Base-by-base conservation (phyloP, 2,329 filamentous ascomycete genomes). In the Colletotrichum lini region DNA sequence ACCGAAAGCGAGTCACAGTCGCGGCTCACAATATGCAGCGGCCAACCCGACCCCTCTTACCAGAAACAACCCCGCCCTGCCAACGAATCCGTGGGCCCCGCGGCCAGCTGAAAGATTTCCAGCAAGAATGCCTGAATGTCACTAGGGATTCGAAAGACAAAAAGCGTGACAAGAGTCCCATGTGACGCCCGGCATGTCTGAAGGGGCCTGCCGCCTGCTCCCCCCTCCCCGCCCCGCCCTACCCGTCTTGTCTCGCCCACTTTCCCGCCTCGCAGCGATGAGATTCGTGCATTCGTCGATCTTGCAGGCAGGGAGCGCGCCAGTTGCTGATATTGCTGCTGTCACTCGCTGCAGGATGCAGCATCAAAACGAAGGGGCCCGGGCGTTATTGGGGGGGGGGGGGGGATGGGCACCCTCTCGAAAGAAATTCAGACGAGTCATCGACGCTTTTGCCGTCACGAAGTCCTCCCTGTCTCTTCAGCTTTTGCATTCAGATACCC, bases 381-480 rank as follows among this genome's bases (percentile, higher is more conserved):
- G 44, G 66, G 53, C 23, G 30, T n/a, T 44, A 57, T 21, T 15
- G 30, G 35, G 53, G n/a, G 18, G n/a, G 35, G 30, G 35, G 53
- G n/a, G 18, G n/a, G 53, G n/a, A n/a, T n/a, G n/a, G 40, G 26
- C 45, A 49, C 21, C 57, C 49, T 61, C 44, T 40, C 40, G 35
- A 62, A 61, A 52, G 30, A 56, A 60, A 57, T 64, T 72, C 53
- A n/a, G 68, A 68, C 69, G 65, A 72, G 69, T 63, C 65, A 64
- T 52, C 67, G 26, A 72, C 57, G 68, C 52, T 57, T 45, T 58
- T 42, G 52, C 68, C 57, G 64, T 64, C 45, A 45, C 57, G 21
- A 62, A 47, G 44, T 54, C 42, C 52, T 71, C 23, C 26, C 52
- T 9, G 30, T 35, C 8, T 35, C 30, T 35, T 35, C 30, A 35